phyloP scores from a whole-genome alignment of 495 filamentous ascomycete species.

The Haplographium delicatum region DNA sequence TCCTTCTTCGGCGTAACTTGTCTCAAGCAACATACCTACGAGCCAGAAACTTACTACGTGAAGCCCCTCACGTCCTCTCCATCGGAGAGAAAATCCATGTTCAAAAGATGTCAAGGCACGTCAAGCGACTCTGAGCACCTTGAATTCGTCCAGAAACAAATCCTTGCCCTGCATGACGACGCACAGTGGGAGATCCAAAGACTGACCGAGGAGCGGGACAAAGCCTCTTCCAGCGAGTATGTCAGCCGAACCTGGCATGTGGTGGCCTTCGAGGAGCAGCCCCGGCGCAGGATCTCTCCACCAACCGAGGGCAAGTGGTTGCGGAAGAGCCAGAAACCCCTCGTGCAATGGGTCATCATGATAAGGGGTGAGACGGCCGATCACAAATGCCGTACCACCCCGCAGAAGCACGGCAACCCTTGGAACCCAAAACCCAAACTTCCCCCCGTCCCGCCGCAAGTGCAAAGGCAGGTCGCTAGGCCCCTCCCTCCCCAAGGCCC shows the following conservation, averaged over 20 bases:
- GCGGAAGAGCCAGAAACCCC: neutral
- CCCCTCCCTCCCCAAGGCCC: too few relatives aligned
- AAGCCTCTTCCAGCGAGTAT: neutral
- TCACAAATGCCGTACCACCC: neutral
- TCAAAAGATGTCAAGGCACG: neutral
- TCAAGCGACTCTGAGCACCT: neutral
- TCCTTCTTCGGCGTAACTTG: constrained; percentile 4
- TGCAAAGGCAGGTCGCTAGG: too few relatives aligned
- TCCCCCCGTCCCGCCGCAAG: too few relatives aligned
- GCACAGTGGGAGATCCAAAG: constrained; percentile 16
- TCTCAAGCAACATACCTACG: neutral
- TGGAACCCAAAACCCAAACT: constrained; percentile 7
- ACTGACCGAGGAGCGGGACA: constrained; percentile 8
- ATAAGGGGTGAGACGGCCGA: constrained; percentile 6
- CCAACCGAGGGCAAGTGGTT: neutral
- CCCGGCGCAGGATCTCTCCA: constrained; percentile 5
- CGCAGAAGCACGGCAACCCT: constrained; percentile 11
- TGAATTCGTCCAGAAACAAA: neutral
- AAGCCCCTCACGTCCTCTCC: constrained; percentile 6
- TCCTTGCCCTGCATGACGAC: constrained; percentile 1
- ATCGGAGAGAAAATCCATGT: neutral
- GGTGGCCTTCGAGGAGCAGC: neutral
- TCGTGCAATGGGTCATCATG: constrained; percentile 13
- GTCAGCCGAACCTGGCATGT: constrained; percentile 6
- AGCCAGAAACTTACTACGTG: constrained; percentile 7